A percentile compares a stretch with the other conserved stretches of the same genome.
These are phyloP conservation scores for Pugionium dolabratum DNA, from an alignment of 345 rosid genomes.

Conservation along the genomic window DNA sequence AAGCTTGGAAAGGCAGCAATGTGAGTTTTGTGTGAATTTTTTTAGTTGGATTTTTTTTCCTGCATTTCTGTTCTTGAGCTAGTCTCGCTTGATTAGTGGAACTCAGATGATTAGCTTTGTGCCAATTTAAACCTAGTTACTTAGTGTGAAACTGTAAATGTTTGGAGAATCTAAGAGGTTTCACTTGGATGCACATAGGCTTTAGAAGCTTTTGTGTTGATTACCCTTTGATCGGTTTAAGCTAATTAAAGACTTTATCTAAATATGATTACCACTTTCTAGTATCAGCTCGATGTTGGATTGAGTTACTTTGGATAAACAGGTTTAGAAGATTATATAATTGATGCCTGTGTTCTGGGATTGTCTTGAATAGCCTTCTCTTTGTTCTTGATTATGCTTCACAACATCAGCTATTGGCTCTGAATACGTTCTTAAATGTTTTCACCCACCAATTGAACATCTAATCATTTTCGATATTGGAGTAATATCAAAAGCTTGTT, in stretches of 20 bases:
- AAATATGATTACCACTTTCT: neutral
- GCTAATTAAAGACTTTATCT: slow-evolving; percentile 4
- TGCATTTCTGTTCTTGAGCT: no score
- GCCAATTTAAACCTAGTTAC: slow-evolving; percentile 23
- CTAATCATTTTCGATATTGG: neutral
- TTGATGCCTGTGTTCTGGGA: slow-evolving; percentile 6
- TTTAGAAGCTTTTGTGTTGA: neutral
- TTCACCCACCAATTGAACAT: neutral
- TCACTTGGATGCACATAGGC: neutral
- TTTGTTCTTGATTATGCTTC: neutral
- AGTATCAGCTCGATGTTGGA: neutral
- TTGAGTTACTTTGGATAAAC: slow-evolving; percentile 9
- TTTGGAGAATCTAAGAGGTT: neutral
- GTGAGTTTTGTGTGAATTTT: slow-evolving; percentile 44
- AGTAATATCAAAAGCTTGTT: neutral
- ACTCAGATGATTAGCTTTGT: slow-evolving; percentile 6
- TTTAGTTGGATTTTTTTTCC: neutral
- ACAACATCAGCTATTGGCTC: neutral
- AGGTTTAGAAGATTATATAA: slow-evolving; percentile 15
- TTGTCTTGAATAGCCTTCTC: neutral
- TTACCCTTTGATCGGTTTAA: neutral
- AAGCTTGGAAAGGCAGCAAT: slow-evolving; percentile 95
- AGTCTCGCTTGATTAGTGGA: neutral
- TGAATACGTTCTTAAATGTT: neutral
- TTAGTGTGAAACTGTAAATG: neutral